A percentile compares a stretch with the other conserved stretches of the same genome.
Conservation (phyloP, 495 filamentous ascomycete genomes). For the Friedmanniomyces simplex region DNA sequence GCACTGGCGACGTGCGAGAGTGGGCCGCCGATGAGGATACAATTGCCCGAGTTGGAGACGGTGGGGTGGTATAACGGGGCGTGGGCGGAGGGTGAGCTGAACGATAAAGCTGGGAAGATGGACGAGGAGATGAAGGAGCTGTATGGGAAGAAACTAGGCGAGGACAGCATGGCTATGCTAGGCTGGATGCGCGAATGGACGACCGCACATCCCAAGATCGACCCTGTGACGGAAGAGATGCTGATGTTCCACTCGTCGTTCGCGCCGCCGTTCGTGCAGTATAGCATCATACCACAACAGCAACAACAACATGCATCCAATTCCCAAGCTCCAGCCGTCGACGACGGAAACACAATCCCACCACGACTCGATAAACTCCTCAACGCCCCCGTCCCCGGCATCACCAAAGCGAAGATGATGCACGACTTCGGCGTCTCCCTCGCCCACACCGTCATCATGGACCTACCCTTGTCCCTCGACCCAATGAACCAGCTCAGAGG, state of each 20-base stretch:
- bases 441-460: constrained; percentile 51
- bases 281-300: constrained; percentile 44
- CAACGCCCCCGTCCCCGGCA: constrained; percentile 43
- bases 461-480: constrained; percentile 53
- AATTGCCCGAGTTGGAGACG: constrained; percentile 49
- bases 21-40: constrained; percentile 53
- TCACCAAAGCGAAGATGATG: constrained; percentile 57
- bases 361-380: constrained; percentile 24
- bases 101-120: not conserved
- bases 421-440: constrained; percentile 58
- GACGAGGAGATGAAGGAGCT: constrained; percentile 28
- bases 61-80: constrained; percentile 56
- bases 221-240: constrained; percentile 49
- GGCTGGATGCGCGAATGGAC: constrained; percentile 57
- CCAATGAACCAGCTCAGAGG: constrained; percentile 45
- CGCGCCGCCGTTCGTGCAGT: constrained; percentile 51
- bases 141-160: constrained; percentile 30
- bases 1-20: constrained; percentile 57
- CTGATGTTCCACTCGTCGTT: constrained; percentile 54
- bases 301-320: not conserved
- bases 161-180: constrained; percentile 29
- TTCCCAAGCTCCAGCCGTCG: too few relatives aligned
- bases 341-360: not conserved
- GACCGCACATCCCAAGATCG: constrained; percentile 56
- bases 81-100: constrained; percentile 38